Evolutionary conservation across 495 filamentous ascomycete genomes (phyloP), one percentile per base, ranked within the genome.

Genomic region (Collariella sp.): DNA sequence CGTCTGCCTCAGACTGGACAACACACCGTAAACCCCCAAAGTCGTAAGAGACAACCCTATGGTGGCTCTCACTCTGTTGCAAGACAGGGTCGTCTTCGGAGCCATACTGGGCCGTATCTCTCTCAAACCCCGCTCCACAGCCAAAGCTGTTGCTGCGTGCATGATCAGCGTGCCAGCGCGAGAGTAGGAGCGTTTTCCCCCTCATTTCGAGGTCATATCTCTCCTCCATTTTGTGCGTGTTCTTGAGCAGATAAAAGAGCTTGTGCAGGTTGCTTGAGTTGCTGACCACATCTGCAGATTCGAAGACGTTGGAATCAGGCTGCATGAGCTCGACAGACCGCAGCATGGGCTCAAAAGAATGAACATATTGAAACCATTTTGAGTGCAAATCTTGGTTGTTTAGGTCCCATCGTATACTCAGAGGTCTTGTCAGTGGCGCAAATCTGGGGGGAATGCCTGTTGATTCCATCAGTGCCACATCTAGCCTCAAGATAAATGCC

Each of bases 1-100:
- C 64, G 16, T 67, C 64, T 0, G 62, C 59, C 38, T 67, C 64
- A 36, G 54, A 56, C 51, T 67, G 64, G 0, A 67, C 53, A 2
- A 64, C 44, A 9, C 45, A 52, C 12, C 49, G 47, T 39, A 67
- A 24, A 4, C 54, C 59, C 4, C 45, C 59, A 24, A 67, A 60
- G 20, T 20, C 6, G 44, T 64, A 67, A 1, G 55, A 19, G n/a
- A 62, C 53, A 0, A 67, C 64, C 4, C 59, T 59, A 38, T 67
- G 62, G 39, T 67, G 64, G 41, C 61, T 66, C 6, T 47, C 29
- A 49, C 61, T 64, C 16, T n/a, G 3, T 12, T 41, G 43, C 15
- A 67, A 46, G 7, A 53, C 18, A 0, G 42, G 42, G 16, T 45
- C 41, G 9, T 58, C 58, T 10, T 52, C 47, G 1, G 40, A 15